Evolutionary conservation across 208 protist species (phyloP), one percentile per base, ranked within the genome.

Genomic region (Trypanosoma conorhini): DNA sequence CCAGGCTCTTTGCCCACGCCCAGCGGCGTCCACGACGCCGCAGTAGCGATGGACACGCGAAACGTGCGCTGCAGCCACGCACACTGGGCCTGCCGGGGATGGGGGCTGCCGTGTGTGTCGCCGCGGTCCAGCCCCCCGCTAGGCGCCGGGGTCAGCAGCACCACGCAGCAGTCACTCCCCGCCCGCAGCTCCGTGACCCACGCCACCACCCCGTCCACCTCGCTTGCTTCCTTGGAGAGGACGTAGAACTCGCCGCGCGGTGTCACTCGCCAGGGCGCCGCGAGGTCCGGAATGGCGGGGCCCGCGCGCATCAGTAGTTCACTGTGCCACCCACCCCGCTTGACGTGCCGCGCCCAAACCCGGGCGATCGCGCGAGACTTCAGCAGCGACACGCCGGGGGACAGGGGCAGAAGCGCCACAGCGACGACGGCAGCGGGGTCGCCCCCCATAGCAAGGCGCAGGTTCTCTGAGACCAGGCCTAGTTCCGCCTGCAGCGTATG

Each of bases 121-220:
- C 9, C 35, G 12, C 31, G 1, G 55, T 38, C 28, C 21, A 59
- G 7, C 48, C 15, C 7, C 42, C 0, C 40, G 13, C 44, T 44
- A 8, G 33, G 15, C 5, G 56, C 35, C 31, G 64, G 55, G 52
- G 76, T 76, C 31, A 86, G 61, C 40, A 86, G 60, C 38, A 93
- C 78, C 4, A 85, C 48, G 21, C 78, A 81, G 35, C 73, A 62
- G 19, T 70, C 67, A 58, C 87, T 87, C 24, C 81, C 72, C 48
- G 88, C 79, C 8, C 84, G 81, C 2, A 84, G 82, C 4, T 74
- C 72, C 28, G 79, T 71, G 3, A 89, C 57, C 38, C 72, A 80
- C 17, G 84, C 67, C 15, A 93, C 40, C 19, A 74, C 68, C 0
- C 38, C 50, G 13, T 55, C 30, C 38, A 24, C 28, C 21, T 63